phyloP scores from a whole-genome alignment of 2,329 filamentous ascomycete species.

The Trichoderma citrinoviride region DNA sequence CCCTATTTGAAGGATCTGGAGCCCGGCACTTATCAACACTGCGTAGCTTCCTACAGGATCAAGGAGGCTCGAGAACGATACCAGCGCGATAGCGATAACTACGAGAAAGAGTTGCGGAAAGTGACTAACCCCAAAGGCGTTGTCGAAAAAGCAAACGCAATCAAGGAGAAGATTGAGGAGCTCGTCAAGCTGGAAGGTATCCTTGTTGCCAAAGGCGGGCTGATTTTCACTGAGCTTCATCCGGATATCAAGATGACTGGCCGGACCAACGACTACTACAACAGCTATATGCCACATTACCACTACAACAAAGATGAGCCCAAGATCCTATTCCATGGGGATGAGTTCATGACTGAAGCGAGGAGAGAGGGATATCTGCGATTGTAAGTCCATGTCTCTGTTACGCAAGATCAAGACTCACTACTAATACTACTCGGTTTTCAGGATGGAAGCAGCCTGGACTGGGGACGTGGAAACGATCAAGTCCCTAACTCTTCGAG shows the following conservation, averaged over 20 bases:
- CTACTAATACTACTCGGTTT: not conserved
- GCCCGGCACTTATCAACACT: slow-evolving; percentile 60
- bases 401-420: not conserved
- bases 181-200: slow-evolving; percentile 54
- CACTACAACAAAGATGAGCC: slow-evolving; percentile 38
- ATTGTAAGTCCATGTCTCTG: slow-evolving; percentile 47
- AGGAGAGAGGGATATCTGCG: slow-evolving; percentile 59
- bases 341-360: slow-evolving; percentile 54
- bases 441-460: slow-evolving; percentile 71
- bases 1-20: slow-evolving; percentile 53
- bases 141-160: slow-evolving; percentile 54
- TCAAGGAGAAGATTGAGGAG: slow-evolving; percentile 49
- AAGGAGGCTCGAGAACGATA: slow-evolving; percentile 33
- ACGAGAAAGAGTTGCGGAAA: slow-evolving; percentile 28
- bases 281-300: not conserved
- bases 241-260: slow-evolving; percentile 45
- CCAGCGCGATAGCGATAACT: slow-evolving; percentile 32
- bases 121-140: slow-evolving; percentile 25
- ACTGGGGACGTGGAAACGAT: slow-evolving; percentile 63
- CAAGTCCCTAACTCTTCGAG: slow-evolving; percentile 59
- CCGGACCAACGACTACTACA: not conserved
- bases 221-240: slow-evolving; percentile 63
- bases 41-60: slow-evolving; percentile 46
- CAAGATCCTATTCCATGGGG: slow-evolving; percentile 51
- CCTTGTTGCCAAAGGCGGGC: slow-evolving; percentile 59